Percentiles rank a stretch among this genome's conserved stretches.
phyloP scores from a whole-genome alignment of 768 basidiomycete species.

The Boletellus sp. region DNA sequence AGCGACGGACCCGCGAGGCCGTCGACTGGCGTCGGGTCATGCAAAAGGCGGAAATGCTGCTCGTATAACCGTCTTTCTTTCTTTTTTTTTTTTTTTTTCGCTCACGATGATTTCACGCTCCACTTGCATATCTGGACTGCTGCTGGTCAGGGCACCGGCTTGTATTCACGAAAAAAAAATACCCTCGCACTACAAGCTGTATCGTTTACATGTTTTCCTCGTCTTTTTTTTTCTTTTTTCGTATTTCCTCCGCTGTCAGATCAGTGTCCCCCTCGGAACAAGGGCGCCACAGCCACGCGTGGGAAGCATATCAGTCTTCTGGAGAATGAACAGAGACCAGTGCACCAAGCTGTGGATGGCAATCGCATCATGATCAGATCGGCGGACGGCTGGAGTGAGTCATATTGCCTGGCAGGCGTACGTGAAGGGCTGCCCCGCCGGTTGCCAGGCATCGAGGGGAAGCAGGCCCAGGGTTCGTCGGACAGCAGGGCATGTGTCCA shows the following conservation, averaged over 20 bases:
- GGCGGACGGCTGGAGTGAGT: background rate
- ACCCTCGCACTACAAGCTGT: conserved; percentile 22
- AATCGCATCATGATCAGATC: conserved; percentile 10
- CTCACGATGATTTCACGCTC: conserved; percentile 2
- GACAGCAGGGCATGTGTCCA: no score
- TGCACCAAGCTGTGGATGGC: conserved; percentile 16
- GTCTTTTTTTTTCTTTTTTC: no score
- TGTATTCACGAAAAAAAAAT: conserved; percentile 22
- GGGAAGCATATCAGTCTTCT: conserved; percentile 10
- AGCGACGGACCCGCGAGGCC: conserved; percentile 33
- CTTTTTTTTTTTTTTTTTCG: no score
- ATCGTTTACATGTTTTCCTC: conserved; percentile 18
- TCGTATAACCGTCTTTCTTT: conserved; percentile 43
- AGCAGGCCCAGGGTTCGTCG: no score
- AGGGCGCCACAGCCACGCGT: conserved; percentile 19
- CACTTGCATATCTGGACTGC: conserved; percentile 16
- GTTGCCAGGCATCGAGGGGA: conserved; percentile 29
- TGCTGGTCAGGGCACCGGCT: conserved; percentile 23
- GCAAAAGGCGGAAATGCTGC: conserved; percentile 47
- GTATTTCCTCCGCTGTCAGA: background rate
- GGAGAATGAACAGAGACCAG: conserved; percentile 2
- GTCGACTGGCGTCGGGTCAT: conserved; percentile 65
- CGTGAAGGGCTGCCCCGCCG: conserved; percentile 1
- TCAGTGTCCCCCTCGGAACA: background rate
- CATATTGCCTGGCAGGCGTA: conserved; percentile 6